Conservation (phyloP, 768 basidiomycete species). For the Naganishia randhawae region DNA sequence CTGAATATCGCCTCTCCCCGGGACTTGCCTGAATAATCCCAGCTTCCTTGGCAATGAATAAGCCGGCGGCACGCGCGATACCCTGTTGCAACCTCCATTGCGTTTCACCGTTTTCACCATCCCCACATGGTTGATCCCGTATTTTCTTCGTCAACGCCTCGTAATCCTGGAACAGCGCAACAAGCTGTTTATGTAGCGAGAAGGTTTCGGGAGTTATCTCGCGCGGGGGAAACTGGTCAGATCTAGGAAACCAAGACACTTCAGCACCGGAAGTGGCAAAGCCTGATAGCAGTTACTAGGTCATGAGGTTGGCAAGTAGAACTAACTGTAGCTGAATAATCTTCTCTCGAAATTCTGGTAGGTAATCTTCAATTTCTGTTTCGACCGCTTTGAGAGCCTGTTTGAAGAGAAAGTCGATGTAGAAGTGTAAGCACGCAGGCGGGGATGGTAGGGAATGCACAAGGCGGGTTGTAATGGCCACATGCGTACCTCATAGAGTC, state of each 20-base stretch:
- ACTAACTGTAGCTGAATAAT: constrained; percentile 64
- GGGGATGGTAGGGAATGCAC: background rate
- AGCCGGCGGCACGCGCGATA: constrained; percentile 67
- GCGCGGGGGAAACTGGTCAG: background rate
- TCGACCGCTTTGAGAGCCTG: constrained; percentile 72
- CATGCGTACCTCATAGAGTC: constrained; percentile 64
- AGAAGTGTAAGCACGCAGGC: background rate
- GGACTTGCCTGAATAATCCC: constrained; percentile 67
- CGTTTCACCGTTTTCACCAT: constrained; percentile 60
- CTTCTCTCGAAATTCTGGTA: constrained; percentile 86
- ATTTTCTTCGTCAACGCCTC: constrained; percentile 84
- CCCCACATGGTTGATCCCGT: constrained; percentile 62
- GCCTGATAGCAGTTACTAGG: background rate
- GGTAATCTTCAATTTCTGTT: constrained; percentile 78
- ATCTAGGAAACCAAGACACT: background rate
- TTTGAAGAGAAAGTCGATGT: background rate
- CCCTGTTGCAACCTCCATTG: constrained; percentile 82
- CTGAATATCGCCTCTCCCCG: background rate
- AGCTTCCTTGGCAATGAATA: constrained; percentile 87
- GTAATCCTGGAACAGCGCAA: constrained; percentile 82
- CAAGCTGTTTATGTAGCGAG: constrained; percentile 68
- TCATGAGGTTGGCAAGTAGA: background rate
- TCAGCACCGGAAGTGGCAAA: constrained; percentile 6
- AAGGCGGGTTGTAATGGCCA: background rate
- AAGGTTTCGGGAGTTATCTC: constrained; percentile 33